Evolutionary conservation across 768 basidiomycete species (phyloP).

Genomic region (Rhizopogon roseolus): DNA sequence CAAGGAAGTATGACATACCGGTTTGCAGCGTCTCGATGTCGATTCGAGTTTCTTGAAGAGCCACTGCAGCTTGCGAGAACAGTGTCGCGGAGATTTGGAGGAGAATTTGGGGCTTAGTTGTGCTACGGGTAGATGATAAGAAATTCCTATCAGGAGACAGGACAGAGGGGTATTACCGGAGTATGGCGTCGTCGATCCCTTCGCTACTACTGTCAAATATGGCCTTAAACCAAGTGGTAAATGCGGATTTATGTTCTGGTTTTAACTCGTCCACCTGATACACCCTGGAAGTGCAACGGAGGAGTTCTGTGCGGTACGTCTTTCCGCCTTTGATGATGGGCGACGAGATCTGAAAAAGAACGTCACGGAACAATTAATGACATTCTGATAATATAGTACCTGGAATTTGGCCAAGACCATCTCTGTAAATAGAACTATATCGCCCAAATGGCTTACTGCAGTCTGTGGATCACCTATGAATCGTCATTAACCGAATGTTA

Average conservation of each 20-base stretch:
- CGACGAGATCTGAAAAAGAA: constrained; percentile 41
- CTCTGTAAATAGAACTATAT: constrained; percentile 75
- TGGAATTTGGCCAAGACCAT: constrained; percentile 60
- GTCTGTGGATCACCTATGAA: constrained; percentile 75
- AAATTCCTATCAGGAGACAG: neutral
- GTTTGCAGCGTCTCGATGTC: constrained; percentile 67
- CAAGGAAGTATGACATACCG: constrained; percentile 74
- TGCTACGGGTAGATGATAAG: constrained; percentile 34
- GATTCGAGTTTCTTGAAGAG: constrained; percentile 46
- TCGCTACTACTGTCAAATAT: constrained; percentile 74
- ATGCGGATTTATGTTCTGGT: constrained; percentile 38
- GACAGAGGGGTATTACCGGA: constrained; percentile 37
- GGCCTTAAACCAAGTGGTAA: constrained; percentile 67
- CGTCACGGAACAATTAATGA: neutral
- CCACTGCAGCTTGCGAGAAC: constrained; percentile 56
- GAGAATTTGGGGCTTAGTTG: constrained; percentile 65
- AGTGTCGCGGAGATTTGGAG: constrained; percentile 65
- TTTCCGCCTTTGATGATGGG: constrained; percentile 42
- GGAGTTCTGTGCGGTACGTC: constrained; percentile 44
- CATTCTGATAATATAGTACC: constrained; percentile 26
- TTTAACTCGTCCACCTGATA: constrained; percentile 37
- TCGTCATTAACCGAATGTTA: neutral
- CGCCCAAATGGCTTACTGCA: constrained; percentile 71
- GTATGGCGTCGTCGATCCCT: constrained; percentile 78
- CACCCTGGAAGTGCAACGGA: constrained; percentile 43